Evolutionary conservation across 305 asterid genomes (phyloP), one percentile per base, ranked within the genome.

Genomic region (Solanum chacoense): DNA sequence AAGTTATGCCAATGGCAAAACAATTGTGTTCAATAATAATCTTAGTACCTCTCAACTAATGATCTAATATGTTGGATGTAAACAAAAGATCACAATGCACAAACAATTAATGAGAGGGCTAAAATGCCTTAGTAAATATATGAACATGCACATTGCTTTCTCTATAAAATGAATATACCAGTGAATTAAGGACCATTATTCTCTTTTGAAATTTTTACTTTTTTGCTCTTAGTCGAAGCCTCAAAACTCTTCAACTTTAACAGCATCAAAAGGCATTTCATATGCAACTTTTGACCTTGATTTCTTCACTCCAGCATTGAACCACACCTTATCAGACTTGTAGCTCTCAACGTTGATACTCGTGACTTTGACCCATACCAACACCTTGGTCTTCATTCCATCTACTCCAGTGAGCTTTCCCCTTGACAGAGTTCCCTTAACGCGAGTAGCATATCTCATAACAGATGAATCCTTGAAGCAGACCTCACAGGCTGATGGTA

Each of bases 311-410:
- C 99, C 98, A 0, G 98, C 98, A 5, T 95, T 93, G 88, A 97
- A 94, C 98, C 97, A 96, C 22, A 97, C 92, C 88, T 95, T 97
- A 88, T 97, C 98, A 4, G 96, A 94, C 94, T 95, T 97, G 91
- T 90, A 89, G 38, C 96, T 90, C 88, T 97, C 99, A 7, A 95
- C 92, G 36, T 88, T 88, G 86, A 95, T 86, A 42, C 91, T 87
- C 0, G 95, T 95, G 34, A 96, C 96, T 90, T 94, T 97, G 87
- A 97, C 97, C 99, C 98, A 97, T 85, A 97, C 98, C 91, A 97
- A 87, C 7, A 96, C 98, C 89, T 96, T 97, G 11, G 98, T 97
- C 93, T 96, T 96, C 98, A 97, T 92, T 84, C 98, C 99, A 87
- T 97, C 98, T 8, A 97, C 92, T 38, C 95, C 96, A 0, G 93